Evolutionary conservation across 2,329 filamentous ascomycete species (phyloP).

Genomic region (Trichoderma simmonsii): DNA sequence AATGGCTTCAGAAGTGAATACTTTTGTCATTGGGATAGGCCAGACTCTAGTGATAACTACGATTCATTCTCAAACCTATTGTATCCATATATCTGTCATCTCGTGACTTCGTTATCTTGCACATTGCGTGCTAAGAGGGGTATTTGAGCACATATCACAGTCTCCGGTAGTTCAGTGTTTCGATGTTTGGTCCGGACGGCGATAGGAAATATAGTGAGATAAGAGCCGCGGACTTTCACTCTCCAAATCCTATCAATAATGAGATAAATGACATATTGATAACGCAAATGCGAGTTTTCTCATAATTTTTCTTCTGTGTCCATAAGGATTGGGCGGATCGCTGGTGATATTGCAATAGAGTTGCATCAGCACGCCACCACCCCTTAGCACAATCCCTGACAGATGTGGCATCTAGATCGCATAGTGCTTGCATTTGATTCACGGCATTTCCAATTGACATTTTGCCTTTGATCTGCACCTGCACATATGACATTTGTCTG

Average conservation of each 20-base stretch:
- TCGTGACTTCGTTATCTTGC: neutral
- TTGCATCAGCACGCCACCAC: constrained; percentile 13
- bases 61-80: neutral
- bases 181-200: neutral
- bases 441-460: neutral
- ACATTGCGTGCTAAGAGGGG: constrained; percentile 16
- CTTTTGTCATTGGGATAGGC: neutral
- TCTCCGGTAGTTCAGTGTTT: neutral
- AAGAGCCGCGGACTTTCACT: neutral
- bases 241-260: neutral
- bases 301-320: neutral
- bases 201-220: neutral
- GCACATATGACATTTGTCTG: neutral
- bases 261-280: neutral
- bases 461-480: neutral
- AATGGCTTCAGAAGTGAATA: neutral
- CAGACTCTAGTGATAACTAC: neutral
- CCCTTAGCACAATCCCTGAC: neutral
- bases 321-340: neutral
- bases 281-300: too few species aligned
- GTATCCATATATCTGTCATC: neutral
- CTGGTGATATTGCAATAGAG: constrained; percentile 4
- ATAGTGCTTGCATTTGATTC: neutral
- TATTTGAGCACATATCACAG: neutral
- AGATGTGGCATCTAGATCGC: neutral